phyloP scores from a whole-genome alignment of 176 grass and related monocot genomes.

The Zoysia japonica region DNA sequence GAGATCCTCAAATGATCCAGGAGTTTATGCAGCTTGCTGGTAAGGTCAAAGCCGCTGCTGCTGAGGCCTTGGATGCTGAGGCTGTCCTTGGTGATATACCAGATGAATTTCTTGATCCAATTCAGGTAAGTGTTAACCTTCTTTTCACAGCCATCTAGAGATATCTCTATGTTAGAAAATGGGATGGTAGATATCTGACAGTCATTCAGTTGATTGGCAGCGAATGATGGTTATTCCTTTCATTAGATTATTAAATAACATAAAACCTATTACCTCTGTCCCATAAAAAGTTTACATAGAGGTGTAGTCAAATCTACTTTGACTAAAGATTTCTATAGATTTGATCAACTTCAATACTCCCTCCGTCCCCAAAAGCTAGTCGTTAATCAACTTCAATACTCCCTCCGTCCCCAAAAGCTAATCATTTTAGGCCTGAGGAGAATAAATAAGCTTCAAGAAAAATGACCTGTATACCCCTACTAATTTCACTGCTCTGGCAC shows the following conservation, averaged over 20 bases:
- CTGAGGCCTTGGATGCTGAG: conserved; percentile 95
- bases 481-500: too few species aligned
- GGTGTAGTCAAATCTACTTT: too few species aligned
- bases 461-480: too few species aligned
- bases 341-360: too few species aligned
- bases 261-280: neutral
- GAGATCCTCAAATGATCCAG: conserved; percentile 68
- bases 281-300: too few species aligned
- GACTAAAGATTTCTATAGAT: too few species aligned
- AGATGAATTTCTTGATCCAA: conserved; percentile 97
- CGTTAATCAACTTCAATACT: too few species aligned
- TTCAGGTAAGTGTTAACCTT: conserved; percentile 61
- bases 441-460: too few species aligned
- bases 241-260: neutral
- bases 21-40: conserved; percentile 73
- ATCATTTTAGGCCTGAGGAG: too few species aligned
- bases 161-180: conserved; percentile 1
- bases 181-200: neutral
- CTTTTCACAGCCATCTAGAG: neutral
- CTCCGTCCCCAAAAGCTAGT: too few species aligned
- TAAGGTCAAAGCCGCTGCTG: conserved; percentile 80
- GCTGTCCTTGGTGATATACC: conserved; percentile 89
- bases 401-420: too few species aligned
- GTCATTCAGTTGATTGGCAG: neutral
- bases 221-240: neutral